These are phyloP conservation scores for Ramalina peruviana DNA, from an alignment of 495 filamentous ascomycete species.

Conservation along the genomic window DNA sequence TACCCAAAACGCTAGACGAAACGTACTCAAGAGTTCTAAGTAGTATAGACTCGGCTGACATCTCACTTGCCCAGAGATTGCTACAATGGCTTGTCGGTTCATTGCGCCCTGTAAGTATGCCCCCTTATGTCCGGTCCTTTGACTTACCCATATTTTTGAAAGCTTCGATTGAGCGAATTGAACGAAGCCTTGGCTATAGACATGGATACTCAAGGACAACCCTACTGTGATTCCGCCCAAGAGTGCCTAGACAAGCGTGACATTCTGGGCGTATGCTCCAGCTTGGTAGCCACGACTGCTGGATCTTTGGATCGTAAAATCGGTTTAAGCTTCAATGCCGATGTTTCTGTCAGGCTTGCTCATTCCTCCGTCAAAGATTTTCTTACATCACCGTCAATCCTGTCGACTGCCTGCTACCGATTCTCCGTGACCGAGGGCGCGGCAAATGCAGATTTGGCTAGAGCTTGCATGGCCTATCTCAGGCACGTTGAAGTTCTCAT, in stretches of 20 bases:
- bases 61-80: neutral
- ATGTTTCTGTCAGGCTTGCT: neutral
- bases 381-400: neutral
- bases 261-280: neutral
- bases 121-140: too few species aligned
- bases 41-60: slow-evolving; percentile 14
- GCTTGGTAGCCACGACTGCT: neutral
- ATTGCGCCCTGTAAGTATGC: neutral
- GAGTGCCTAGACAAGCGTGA: neutral
- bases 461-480: neutral
- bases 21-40: slow-evolving; percentile 24
- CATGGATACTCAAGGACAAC: neutral
- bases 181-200: neutral
- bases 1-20: slow-evolving; percentile 24
- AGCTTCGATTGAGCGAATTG: neutral
- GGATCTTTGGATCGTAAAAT: too few species aligned
- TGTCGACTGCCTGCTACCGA: too few species aligned
- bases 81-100: neutral
- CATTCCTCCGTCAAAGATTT: neutral
- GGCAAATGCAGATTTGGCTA: too few species aligned
- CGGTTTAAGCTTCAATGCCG: neutral
- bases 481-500: neutral
- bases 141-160: too few species aligned
- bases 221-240: neutral
- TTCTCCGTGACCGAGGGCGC: too few species aligned